Percentiles rank a stretch among this genome's conserved stretches.
Evolutionary conservation across 2,329 filamentous ascomycete genomes (phyloP).

Genomic region (Ceratocystiopsis brevicomis): DNA sequence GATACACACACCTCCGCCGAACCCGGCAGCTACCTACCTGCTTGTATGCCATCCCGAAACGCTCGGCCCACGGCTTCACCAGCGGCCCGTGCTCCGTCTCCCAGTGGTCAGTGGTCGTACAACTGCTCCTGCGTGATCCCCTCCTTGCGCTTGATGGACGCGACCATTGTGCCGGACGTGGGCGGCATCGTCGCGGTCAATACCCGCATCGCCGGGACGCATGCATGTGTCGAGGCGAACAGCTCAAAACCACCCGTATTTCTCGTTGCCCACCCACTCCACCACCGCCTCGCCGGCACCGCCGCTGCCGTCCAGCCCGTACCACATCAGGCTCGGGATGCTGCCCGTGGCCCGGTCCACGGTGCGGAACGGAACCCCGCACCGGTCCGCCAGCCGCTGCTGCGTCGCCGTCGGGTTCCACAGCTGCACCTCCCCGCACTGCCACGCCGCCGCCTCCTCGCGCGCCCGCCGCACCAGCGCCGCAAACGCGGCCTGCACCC

Average conservation of each 20-base stretch:
- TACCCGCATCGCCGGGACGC: not conserved
- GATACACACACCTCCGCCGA: too few relatives aligned
- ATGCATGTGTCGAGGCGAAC: too few relatives aligned
- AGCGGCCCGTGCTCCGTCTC: slow-evolving; percentile 15
- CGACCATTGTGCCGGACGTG: not conserved
- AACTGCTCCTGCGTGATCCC: slow-evolving; percentile 14
- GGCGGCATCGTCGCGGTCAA: not conserved
- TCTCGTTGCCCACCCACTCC: slow-evolving; percentile 60
- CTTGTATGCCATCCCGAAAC: slow-evolving; percentile 16
- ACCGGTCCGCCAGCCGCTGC: slow-evolving; percentile 24
- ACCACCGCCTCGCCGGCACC: slow-evolving; percentile 28
- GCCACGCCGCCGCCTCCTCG: slow-evolving; percentile 51
- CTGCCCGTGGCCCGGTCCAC: slow-evolving; percentile 44
- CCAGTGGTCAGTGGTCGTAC: slow-evolving; percentile 19
- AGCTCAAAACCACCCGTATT: slow-evolving; percentile 42
- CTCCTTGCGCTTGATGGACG: slow-evolving; percentile 9
- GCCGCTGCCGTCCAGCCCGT: slow-evolving; percentile 21
- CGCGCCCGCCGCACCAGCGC: slow-evolving; percentile 49
- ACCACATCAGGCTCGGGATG: slow-evolving; percentile 56
- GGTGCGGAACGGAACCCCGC: slow-evolving; percentile 27
- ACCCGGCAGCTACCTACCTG: slow-evolving; percentile 10
- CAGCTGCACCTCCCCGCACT: slow-evolving; percentile 49
- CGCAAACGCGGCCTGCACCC: slow-evolving; percentile 26
- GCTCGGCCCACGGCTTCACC: slow-evolving; percentile 17
- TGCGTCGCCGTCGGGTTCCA: slow-evolving; percentile 60